Conservation (phyloP, 768 basidiomycete species). For the Tricholoma terreum region DNA sequence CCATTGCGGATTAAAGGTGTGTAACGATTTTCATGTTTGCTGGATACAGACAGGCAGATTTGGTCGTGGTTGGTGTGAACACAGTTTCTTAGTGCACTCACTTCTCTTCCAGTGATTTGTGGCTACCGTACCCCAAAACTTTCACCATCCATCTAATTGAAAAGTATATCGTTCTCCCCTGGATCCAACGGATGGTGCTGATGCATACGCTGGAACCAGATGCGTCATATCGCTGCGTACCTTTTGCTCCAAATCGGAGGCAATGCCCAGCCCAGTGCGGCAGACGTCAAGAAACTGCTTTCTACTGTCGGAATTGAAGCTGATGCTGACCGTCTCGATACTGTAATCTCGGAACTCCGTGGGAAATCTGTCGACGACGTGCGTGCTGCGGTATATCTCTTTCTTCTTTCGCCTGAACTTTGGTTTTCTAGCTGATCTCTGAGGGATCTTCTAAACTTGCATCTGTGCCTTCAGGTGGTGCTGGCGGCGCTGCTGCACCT, state of each 20-base stretch:
- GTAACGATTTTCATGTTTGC: constrained; percentile 24
- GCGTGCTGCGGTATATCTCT: constrained; percentile 26
- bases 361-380: constrained; percentile 88
- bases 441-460: constrained; percentile 92
- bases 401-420: constrained; percentile 1
- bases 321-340: constrained; percentile 76
- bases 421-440: constrained; percentile 67
- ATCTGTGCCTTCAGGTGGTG: constrained; percentile 95
- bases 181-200: background rate
- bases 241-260: constrained; percentile 95
- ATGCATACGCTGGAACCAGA: constrained; percentile 39
- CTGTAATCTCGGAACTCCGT: constrained; percentile 84
- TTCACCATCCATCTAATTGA: constrained; percentile 27
- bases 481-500: constrained; percentile 55
- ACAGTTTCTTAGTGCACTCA: constrained; percentile 5
- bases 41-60: background rate
- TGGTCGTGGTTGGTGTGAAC: background rate
- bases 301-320: constrained; percentile 82
- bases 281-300: constrained; percentile 87
- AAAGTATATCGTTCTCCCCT: constrained; percentile 38
- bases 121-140: constrained; percentile 63
- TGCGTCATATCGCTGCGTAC: constrained; percentile 95
- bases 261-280: constrained; percentile 81
- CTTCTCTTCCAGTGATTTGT: constrained; percentile 71
- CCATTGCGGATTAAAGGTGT: constrained; percentile 83